Conservation (phyloP, 1,284 basidiomycete genomes). For the Apiotrichum sp. region DNA sequence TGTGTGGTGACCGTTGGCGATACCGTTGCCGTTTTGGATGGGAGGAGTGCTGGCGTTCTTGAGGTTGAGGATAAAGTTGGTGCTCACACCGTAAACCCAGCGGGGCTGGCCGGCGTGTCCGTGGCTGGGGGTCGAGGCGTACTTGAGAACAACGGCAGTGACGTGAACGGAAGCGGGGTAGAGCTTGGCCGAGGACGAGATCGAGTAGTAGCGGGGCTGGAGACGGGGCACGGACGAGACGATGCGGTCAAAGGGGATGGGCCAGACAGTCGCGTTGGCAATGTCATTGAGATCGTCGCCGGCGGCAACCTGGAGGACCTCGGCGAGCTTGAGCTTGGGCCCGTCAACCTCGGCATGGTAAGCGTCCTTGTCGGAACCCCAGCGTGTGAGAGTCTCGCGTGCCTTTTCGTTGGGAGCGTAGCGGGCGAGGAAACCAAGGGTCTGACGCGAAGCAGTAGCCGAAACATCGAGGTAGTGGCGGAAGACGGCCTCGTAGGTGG, state of each 20-base stretch:
- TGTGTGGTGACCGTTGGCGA: conserved; percentile 2
- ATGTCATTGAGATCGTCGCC: conserved; percentile 59
- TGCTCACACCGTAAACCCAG: conserved; percentile 76
- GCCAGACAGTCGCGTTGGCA: conserved; percentile 60
- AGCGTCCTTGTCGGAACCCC: conserved; percentile 81
- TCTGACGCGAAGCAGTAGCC: conserved; percentile 86
- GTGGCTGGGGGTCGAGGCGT: conserved; percentile 59
- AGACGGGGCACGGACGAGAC: conserved; percentile 87
- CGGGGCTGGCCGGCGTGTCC: conserved; percentile 49
- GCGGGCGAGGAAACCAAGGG: conserved; percentile 77
- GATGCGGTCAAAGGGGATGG: conserved; percentile 91
- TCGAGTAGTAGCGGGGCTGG: conserved; percentile 96
- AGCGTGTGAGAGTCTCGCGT: conserved; percentile 63
- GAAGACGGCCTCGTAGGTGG: conserved; percentile 88
- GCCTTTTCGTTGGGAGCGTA: conserved; percentile 80
- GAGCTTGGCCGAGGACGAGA: conserved; percentile 93
- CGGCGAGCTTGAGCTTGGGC: conserved; percentile 81
- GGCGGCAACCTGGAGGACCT: conserved; percentile 76
- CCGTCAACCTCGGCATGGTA: conserved; percentile 70
- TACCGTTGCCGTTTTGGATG: conserved; percentile 54
- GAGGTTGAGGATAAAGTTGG: conserved; percentile 87
- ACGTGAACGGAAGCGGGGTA: conserved; percentile 83
- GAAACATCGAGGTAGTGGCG: conserved; percentile 97
- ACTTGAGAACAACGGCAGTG: conserved; percentile 90
- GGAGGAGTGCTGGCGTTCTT: conserved; percentile 64